These are phyloP conservation scores for Lactifluus pinguis DNA, from an alignment of 768 basidiomycete genomes.

Conservation along the genomic window DNA sequence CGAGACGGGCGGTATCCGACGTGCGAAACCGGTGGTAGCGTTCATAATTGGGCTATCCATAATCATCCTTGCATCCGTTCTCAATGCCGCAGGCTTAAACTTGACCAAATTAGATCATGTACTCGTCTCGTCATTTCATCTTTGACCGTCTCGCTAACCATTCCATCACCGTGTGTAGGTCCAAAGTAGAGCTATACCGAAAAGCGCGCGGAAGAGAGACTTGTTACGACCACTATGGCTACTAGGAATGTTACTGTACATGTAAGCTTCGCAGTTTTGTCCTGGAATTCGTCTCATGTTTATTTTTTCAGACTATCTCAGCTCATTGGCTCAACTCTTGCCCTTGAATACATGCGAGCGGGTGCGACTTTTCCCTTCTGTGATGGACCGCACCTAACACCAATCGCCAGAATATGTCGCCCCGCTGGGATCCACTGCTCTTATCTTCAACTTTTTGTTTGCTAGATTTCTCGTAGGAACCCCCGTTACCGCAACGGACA, in stretches of 20 bases:
- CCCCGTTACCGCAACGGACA: slow-evolving; percentile 75
- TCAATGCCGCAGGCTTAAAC: slow-evolving; percentile 90
- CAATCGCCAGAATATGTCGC: slow-evolving; percentile 77
- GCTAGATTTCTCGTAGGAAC: slow-evolving; percentile 83
- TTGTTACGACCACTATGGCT: slow-evolving; percentile 85
- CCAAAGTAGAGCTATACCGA: slow-evolving; percentile 67
- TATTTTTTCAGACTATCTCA: slow-evolving; percentile 54
- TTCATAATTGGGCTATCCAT: slow-evolving; percentile 85
- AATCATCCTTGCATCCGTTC: slow-evolving; percentile 72
- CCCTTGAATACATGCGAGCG: slow-evolving; percentile 82
- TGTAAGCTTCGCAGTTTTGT: slow-evolving; percentile 41
- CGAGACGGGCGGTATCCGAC: slow-evolving; percentile 22
- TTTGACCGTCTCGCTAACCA: neutral
- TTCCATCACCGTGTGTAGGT: slow-evolving; percentile 35
- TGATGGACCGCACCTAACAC: slow-evolving; percentile 15
- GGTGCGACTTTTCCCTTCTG: slow-evolving; percentile 32
- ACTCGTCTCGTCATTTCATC: neutral
- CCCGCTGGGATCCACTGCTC: slow-evolving; percentile 84
- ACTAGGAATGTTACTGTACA: slow-evolving; percentile 89
- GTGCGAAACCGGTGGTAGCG: slow-evolving; percentile 50
- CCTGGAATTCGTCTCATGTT: neutral
- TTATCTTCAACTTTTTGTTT: slow-evolving; percentile 95
- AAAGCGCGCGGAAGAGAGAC: slow-evolving; percentile 60
- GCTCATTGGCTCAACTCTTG: slow-evolving; percentile 79
- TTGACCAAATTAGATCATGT: slow-evolving; percentile 90